Base-by-base conservation (phyloP, 805 yeast species). In the Hermanozyma aechmeae region DNA sequence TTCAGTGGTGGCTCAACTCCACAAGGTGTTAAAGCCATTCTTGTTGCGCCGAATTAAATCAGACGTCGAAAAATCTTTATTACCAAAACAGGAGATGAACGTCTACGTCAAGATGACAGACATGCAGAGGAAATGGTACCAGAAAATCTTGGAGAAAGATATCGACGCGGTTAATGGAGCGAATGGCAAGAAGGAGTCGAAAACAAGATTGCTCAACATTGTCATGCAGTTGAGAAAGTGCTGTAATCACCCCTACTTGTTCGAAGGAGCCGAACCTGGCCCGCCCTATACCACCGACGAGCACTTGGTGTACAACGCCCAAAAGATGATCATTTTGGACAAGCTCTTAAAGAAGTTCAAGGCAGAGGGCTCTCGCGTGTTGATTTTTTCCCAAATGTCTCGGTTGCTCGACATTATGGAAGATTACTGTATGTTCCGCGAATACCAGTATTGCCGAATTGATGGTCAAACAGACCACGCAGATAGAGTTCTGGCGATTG, bases 191-290 rank as follows among this genome's bases (percentile, higher is more conserved):
- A 68, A 73, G 34, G 93, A 81, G 49, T 69, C 80, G 10, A 80
- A 81, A 47, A 81, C 93, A 2, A 61, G 92, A 45, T 60, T 81
- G 34, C 56, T 81, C 27, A 81, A 81, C 49, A 81, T 81, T 41
- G 89, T 80, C 27, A 81, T 81, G 93, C 93, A 81, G 50, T 61
- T 81, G 45, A 68, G 92, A 48, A 81, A 81, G 51, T 81, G 92
- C 51, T 81, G 89, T 56, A 81, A 81, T 44, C 93, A 81, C 56
- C 93, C 93, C 10, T 81, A 81, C 47, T 55, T 81, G 23, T 81
- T 81, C 45, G 92, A 81, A 50, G 93, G 93, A 25, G 92, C 89
- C 1, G 93, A 81, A 46, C 92, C 92, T 1, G 93, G 93, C 9
- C 93, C 93, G 13, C 93, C 93, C 14, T 81, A 63, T 43, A 81